Base-by-base conservation (phyloP, 2,329 filamentous ascomycete species). In the Fusarium sp. region DNA sequence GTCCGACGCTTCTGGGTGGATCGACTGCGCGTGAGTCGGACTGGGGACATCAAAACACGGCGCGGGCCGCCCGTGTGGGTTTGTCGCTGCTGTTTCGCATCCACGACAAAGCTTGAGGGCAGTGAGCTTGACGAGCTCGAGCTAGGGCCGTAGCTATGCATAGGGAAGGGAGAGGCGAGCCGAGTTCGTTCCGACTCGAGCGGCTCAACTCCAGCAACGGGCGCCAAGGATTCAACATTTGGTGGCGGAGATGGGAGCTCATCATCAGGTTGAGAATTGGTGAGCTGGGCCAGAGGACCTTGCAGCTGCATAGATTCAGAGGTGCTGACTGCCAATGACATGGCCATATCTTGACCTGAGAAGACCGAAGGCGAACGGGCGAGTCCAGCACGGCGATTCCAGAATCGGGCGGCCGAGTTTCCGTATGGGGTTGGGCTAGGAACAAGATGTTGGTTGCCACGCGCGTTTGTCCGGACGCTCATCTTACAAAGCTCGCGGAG, bases 241-340 rank as follows among this genome's bases (percentile, higher is more conserved):
- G 68, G 65, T 42, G 66, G 74, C 9, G 71, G 73, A 58, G 73
- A 62, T 13, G 77, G 74, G 13, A 78, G 72, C 33, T 78, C 73
- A 22, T 79, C 73, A 22, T 78, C 79, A 16, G 76, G 63, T 38
- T 74, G 75, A 18, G 87, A 88, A 63, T 83, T 83, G n/a, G 89
- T 87, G 47, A 92, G 85, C 74, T 89, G 88, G 3, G 91, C 90
- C 64, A 93, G 78, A 11, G 90, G 89, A 4, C 90, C 91, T 63
- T 89, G 84, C 0, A 87, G 88, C 74, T 92, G 88, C 91, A 93
- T 93, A 3, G 87, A 87, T 47, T 91, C 89, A 2, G 91, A 87
- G 1, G 91, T 92, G 82, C 89, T 91, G 33, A 92, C 83, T 2
- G 87, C 86, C 62, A 93, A 84, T 13, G 91, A 93, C 77, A 92